Base-by-base conservation (phyloP, 2,329 filamentous ascomycete species). In the Colletotrichum higginsianum region DNA sequence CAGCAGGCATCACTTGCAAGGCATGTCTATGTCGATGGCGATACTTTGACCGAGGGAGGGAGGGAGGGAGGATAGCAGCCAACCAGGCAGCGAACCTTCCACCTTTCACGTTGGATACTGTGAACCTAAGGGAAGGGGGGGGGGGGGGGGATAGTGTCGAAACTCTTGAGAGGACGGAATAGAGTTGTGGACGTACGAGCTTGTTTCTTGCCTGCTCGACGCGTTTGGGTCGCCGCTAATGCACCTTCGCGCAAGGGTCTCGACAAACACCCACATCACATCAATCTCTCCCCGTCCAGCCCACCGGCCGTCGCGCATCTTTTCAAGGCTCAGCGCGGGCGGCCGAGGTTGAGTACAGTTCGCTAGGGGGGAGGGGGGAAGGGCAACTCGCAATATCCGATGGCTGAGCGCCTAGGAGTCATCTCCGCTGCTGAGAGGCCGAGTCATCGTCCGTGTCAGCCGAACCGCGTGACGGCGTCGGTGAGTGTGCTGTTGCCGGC, bases 121-220 rank as follows among this genome's bases (percentile, higher is more conserved):
- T 30, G 30, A 8, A 30, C 6, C 7, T 30, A 8, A 4, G 30
- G 30, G 7, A 8, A 2, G 30, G 30, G 30, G 30, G 26, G 26
- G 26, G 26, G 26, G 26, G 26, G 30, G 30, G 26, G 26, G 3
- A 38, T 21, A 26, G 26, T 12, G 52, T 5, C 18, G n/a, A 35
- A 60, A 18, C 44, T 16, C 30, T 26, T 40, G 21, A 26, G 56
- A 67, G 21, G 67, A 49, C 42, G n/a, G 63, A 71, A 61, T 67
- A 71, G 63, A 71, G 67, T 71, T 71, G 67, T 47, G 26, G 18
- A 15, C 26, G 47, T n/a, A 13, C 35, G 35, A 56, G 53, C 35
- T 56, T 56, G 44, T 66, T 44, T 18, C 44, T 56, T 35, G 26
- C 18, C 26, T 7, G 26, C 30, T 38, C 9, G 26, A 35, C 30